Evolutionary conservation across 495 filamentous ascomycete species (phyloP).

Genomic region (Hyaloscypha finlandica): DNA sequence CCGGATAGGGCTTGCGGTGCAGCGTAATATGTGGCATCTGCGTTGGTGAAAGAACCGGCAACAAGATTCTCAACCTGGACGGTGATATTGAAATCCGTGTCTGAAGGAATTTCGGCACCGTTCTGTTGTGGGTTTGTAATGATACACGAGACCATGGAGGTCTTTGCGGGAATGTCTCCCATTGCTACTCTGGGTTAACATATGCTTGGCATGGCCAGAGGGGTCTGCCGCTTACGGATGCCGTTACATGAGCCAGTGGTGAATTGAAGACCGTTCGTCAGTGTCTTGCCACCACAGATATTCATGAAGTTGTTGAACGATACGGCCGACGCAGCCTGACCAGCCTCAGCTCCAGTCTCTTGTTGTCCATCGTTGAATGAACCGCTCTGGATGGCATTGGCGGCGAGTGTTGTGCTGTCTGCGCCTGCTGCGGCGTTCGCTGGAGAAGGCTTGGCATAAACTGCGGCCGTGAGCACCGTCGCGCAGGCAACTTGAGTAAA

Average conservation of each 20-base stretch:
- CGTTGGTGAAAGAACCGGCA: constrained; percentile 69
- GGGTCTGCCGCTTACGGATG: constrained; percentile 57
- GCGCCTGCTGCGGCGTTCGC: constrained; percentile 1
- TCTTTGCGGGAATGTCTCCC: constrained; percentile 67
- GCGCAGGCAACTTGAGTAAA: constrained; percentile 26
- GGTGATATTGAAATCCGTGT: constrained; percentile 58
- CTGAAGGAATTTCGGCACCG: constrained; percentile 44
- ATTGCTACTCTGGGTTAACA: constrained; percentile 42
- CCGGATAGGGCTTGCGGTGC: constrained; percentile 62
- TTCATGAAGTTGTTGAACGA: constrained; percentile 64
- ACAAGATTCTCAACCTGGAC: constrained; percentile 61
- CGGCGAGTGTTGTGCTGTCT: constrained; percentile 18
- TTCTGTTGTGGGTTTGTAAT: constrained; percentile 56
- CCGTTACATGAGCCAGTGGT: constrained; percentile 72
- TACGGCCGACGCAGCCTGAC: constrained; percentile 27
- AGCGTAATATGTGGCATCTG: constrained; percentile 64
- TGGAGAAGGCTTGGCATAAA: constrained; percentile 17
- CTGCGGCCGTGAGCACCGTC: constrained; percentile 26
- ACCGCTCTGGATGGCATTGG: constrained; percentile 30
- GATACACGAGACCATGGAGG: constrained; percentile 68
- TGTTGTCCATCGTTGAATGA: constrained; percentile 28
- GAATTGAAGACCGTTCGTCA: constrained; percentile 69
- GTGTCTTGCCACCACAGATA: constrained; percentile 64
- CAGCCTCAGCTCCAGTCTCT: constrained; percentile 28
- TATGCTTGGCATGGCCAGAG: constrained; percentile 18